Base-by-base conservation (phyloP, 1,284 basidiomycete genomes). In the Polyporus tsugae region DNA sequence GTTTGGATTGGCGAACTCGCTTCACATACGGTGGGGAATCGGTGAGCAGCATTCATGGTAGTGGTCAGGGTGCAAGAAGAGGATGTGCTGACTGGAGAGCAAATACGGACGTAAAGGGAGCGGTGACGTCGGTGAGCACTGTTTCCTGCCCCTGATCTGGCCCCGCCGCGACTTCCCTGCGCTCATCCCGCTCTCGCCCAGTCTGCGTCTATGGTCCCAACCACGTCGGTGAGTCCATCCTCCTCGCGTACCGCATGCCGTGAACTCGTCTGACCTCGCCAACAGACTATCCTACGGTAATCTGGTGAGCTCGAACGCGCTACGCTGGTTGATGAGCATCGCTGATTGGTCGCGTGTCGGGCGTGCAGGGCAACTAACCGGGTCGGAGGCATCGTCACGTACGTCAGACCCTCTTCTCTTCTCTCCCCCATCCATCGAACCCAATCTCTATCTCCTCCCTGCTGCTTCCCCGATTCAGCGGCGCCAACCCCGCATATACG, bases 181-280 rank as follows among this genome's bases (percentile, higher is more conserved):
- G 44, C 62, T 65, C 42, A 64, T 42, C 53, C 62, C 59, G 49
- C 35, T 17, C 42, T n/a, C 15, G 61, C 9, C 17, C 69, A 91
- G 91, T 91, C 35, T 88, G 91, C 75, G 78, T 92, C 60, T 90
- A 88, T 76, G 89, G 89, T 69, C 88, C 89, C 1, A 93, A 93
- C 69, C 84, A 91, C 75, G 78, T 90, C 57, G 89, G 91, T 74
- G 39, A 49, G 75, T 66, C 7, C 22, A 7, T 3, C n/a, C 13
- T 25, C 7, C 36, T 29, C 19, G 6, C 17, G 17, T 19, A 9
- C 53, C 6, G 33, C 17, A 9, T 17, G 1, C 36, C 38, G 19
- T 2, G 15, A 7, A 15, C 35, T 39, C 38, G 52, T 25, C 64
- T 71, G 25, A 73, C n/a, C 13, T 19, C 64, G 35, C 52, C 44